Base-by-base conservation (phyloP, 2,329 filamentous ascomycete genomes). In the Tetracladium maxilliforme region DNA sequence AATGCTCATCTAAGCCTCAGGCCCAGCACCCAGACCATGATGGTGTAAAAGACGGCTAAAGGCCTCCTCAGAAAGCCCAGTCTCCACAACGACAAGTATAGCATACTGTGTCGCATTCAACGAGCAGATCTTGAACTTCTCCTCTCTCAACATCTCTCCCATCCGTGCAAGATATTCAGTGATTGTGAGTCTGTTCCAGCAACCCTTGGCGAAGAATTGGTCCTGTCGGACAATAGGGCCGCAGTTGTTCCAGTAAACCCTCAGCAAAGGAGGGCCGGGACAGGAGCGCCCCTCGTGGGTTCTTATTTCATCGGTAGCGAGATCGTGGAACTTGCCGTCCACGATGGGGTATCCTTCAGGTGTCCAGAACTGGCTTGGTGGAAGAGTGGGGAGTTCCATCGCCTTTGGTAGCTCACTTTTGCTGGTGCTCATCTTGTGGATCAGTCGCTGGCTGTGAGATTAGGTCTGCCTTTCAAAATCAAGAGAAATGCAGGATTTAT, bases 51-150 rank as follows among this genome's bases (percentile, higher is more conserved):
- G 21, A 9, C 12, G 12, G 12, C 8, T 22, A 22, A 22, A 22
- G 9, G 13, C 21, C 21, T 8, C 21, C 21, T 12, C 15, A 12
- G 21, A 22, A 14, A 22, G 21, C 21, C 16, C 21, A 14, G 21
- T 22, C 21, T 13, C 21, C 14, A 22, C 21, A 22, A 22, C 16
- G 10, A 22, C 21, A n/a, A 14, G 14, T 9, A 22, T 15, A 10
- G 11, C 21, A 22, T 22, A 22, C 21, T 22, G 13, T 10, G 21
- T 22, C 21, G 21, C 21, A 22, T 22, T 22, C 10, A 22, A 15
- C 21, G 21, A 22, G 21, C n/a, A 14, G 21, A 22, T 15, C 9
- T 14, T 22, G 11, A 13, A 22, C 21, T 22, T 22, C 21, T 8
- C 21, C 21, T 13, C 11, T 15, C 16, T 22, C 8, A 22, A n/a